These are phyloP conservation scores for Candida sithepensis DNA, from an alignment of 805 yeast genomes.

Conservation along the genomic window DNA sequence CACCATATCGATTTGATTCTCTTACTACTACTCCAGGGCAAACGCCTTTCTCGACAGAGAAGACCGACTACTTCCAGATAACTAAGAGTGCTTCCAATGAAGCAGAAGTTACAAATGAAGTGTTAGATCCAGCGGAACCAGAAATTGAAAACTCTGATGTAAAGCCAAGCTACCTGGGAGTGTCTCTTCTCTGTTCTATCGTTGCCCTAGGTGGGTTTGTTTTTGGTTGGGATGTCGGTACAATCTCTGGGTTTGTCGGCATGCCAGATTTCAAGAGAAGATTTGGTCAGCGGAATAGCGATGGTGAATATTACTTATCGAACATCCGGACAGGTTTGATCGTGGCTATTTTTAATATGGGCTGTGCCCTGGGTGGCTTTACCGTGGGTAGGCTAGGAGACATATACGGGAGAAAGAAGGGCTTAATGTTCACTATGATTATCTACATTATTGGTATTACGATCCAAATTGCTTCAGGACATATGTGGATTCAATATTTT, in stretches of 20 bases:
- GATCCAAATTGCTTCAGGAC: slow-evolving; percentile 54
- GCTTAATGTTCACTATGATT: slow-evolving; percentile 48
- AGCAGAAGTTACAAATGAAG: background rate
- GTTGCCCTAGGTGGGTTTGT: slow-evolving; percentile 76
- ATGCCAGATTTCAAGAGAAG: slow-evolving; percentile 50
- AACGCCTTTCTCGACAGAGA: background rate
- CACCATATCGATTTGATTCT: background rate
- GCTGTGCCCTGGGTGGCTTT: slow-evolving; percentile 71
- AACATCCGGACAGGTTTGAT: slow-evolving; percentile 57
- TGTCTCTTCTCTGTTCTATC: slow-evolving; percentile 39
- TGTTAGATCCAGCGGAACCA: background rate
- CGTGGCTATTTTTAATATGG: slow-evolving; percentile 67
- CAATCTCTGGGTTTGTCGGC: slow-evolving; percentile 67
- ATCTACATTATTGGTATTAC: slow-evolving; percentile 59
- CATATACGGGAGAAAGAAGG: slow-evolving; percentile 54
- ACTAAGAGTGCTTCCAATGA: background rate
- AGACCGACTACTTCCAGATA: background rate
- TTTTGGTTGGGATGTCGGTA: slow-evolving; percentile 77
- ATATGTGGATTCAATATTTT: slow-evolving; percentile 59
- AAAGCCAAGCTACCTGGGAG: slow-evolving; percentile 18
- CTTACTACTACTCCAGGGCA: background rate
- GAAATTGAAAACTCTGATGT: background rate
- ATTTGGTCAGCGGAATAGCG: slow-evolving; percentile 43
- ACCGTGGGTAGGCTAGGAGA: slow-evolving; percentile 56
- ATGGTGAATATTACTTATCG: slow-evolving; percentile 42